Evolutionary conservation across 2,329 filamentous ascomycete species (phyloP), one percentile per base, ranked within the genome.

Genomic region (Chrysosphaeria jannelii): DNA sequence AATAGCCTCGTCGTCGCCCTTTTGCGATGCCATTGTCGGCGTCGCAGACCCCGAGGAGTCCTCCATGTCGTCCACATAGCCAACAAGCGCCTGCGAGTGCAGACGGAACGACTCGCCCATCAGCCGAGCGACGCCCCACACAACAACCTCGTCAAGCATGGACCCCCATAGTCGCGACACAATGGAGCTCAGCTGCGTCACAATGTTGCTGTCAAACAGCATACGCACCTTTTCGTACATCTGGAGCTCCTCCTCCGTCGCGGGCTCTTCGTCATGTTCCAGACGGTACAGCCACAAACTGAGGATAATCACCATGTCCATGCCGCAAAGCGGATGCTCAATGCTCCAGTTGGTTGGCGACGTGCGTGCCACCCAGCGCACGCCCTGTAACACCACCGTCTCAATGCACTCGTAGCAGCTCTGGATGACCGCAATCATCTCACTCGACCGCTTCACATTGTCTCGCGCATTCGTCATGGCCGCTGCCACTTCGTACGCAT

Each of bases 291-390:
- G 68, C 85, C 85, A 97, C 34, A 93, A 56, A 38, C 76, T 91
- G 35, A 97, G 67, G 36, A 91, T 85, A 43, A 93, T 85, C 64
- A 97, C 90, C 34, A 93, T 57, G 44, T 97, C 85, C 50, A 97
- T 64, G 31, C 81, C 81, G 39, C 79, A 91, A 28, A 97, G 65
- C 24, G 85, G 79, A 43, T 97, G 81, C 50, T 97, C 85, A 29
- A 93, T 75, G 43, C 81, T 93, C 85, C 85, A 97, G 48, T 93
- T 93, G 22, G 85, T 91, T 12, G 85, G 78, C 22, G 79, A 91
- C 12, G 81, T 91, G 34, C 79, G 70, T n/a, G 81, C 81, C 30
- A 93, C 79, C 81, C 85, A 93, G 36, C 81, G 76, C 33, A 93
- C 78, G 33, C 81, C 85, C 44, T 91, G 79, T 30, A 78, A 51